phyloP scores from a whole-genome alignment of 306 rosid species.

The Lagenaria siceraria region DNA sequence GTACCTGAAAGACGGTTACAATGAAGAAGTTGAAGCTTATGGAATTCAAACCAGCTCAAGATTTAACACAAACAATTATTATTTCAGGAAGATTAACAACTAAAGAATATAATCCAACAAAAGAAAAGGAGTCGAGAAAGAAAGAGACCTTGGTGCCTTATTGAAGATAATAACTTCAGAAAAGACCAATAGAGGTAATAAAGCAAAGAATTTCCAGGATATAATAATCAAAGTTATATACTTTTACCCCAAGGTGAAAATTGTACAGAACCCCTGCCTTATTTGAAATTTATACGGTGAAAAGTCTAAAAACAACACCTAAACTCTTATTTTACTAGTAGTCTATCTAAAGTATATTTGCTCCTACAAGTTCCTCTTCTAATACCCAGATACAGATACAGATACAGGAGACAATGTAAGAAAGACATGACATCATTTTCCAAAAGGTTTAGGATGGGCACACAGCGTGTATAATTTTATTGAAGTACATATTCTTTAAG shows the following conservation, averaged over 20 bases:
- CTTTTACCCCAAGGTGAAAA: not conserved
- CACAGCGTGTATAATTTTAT: not conserved
- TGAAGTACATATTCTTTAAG: not conserved
- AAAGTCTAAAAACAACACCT: not conserved
- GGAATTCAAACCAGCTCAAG: not conserved
- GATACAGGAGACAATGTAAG: not conserved
- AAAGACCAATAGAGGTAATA: not conserved
- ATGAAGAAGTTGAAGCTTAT: not conserved
- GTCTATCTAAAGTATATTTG: not conserved
- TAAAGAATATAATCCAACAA: not conserved
- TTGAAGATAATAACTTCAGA: not conserved
- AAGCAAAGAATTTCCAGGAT: not conserved
- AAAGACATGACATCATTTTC: not conserved
- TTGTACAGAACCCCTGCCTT: not conserved
- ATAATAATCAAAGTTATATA: not conserved
- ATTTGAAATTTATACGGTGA: not conserved
- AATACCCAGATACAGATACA: not conserved
- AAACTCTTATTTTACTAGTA: not conserved
- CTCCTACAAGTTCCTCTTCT: not conserved
- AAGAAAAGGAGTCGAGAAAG: not conserved
- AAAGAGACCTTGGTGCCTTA: too few relatives aligned
- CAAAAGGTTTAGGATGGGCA: not conserved
- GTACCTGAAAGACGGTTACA: conserved; percentile 30
- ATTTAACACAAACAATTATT: not conserved
- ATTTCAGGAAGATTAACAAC: not conserved